phyloP scores from a whole-genome alignment of 1,139 yeast genomes.

The Suhomyces atakaporum region DNA sequence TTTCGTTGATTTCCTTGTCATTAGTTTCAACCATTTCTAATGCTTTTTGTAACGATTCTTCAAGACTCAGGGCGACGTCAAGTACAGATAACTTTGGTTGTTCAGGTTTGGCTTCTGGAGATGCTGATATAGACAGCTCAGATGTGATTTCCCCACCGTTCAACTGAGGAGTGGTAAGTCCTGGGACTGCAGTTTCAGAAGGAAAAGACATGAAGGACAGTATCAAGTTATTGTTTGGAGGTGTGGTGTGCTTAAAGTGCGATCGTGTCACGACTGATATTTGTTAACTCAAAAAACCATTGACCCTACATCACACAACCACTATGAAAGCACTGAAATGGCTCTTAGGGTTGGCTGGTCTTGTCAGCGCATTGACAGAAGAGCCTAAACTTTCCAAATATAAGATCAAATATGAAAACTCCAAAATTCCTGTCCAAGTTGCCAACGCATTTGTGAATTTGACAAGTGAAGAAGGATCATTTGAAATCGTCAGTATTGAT shows the following conservation, averaged over 20 bases:
- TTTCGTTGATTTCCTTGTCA: constrained; percentile 32
- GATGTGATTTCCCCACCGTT: constrained; percentile 13
- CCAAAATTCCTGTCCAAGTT: constrained; percentile 13
- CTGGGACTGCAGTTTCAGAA: constrained; percentile 14
- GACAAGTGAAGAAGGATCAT: constrained; percentile 9
- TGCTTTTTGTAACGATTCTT: constrained; percentile 39
- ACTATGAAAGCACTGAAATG: constrained; percentile 4
- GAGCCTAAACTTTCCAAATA: constrained; percentile 11
- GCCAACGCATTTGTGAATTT: constrained; percentile 9
- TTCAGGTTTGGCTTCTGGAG: constrained; percentile 4
- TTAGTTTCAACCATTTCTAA: constrained; percentile 28
- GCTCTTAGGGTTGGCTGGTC: background rate
- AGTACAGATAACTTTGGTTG: constrained; percentile 36
- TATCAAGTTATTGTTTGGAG: too few species aligned
- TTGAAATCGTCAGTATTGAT: constrained; percentile 15
- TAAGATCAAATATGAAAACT: constrained; percentile 12
- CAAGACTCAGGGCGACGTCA: constrained; percentile 55
- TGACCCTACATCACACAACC: background rate
- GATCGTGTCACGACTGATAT: too few species aligned
- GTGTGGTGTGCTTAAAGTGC: too few species aligned
- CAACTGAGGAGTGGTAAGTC: constrained; percentile 16
- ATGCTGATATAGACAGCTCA: constrained; percentile 2
- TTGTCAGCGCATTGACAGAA: constrained; percentile 3
- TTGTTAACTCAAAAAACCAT: constrained; percentile 6
- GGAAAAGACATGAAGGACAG: constrained; percentile 7